Evolutionary conservation across 139 green algal species (phyloP), one percentile per base, ranked within the genome.

Genomic region (Chlorella sp.): DNA sequence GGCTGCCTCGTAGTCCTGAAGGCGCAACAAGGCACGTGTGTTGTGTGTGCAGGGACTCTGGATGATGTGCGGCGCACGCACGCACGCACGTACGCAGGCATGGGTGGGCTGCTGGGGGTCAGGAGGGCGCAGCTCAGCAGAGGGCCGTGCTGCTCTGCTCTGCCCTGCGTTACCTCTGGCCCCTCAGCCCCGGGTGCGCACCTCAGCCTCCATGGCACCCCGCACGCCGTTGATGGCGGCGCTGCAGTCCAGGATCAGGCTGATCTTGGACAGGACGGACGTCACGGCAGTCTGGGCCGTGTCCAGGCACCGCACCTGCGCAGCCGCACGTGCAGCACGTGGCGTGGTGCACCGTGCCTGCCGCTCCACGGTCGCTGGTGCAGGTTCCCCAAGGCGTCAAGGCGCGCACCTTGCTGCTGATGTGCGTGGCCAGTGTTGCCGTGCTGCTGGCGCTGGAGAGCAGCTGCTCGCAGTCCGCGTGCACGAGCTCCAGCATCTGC

Each of bases 1-100:
- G 24, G 94, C 93, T 0, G 80, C 80, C 66, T 98, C 94, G 68
- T 92, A 97, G 72, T 98, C 92, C 70, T 92, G 76, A 24, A n/a
- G n/a, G n/a, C n/a, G n/a, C n/a, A n/a, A n/a, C n/a, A n/a, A n/a
- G n/a, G n/a, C n/a, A n/a, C n/a, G n/a, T n/a, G n/a, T n/a, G n/a
- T n/a, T n/a, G n/a, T n/a, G n/a, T n/a, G n/a, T n/a, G n/a, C n/a
- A n/a, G n/a, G n/a, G n/a, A n/a, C n/a, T n/a, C n/a, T n/a, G n/a
- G n/a, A n/a, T n/a, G n/a, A n/a, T n/a, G n/a, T n/a, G n/a, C n/a
- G n/a, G n/a, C n/a, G n/a, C n/a, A n/a, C n/a, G n/a, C n/a, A n/a
- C n/a, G n/a, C n/a, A n/a, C n/a, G n/a, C n/a, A n/a, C n/a, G n/a
- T n/a, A n/a, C n/a, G n/a, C n/a, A n/a, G n/a, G n/a, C n/a, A n/a